These are phyloP conservation scores for Filobasidium uniguttulatum DNA, from an alignment of 1,284 basidiomycete genomes.

Conservation along the genomic window DNA sequence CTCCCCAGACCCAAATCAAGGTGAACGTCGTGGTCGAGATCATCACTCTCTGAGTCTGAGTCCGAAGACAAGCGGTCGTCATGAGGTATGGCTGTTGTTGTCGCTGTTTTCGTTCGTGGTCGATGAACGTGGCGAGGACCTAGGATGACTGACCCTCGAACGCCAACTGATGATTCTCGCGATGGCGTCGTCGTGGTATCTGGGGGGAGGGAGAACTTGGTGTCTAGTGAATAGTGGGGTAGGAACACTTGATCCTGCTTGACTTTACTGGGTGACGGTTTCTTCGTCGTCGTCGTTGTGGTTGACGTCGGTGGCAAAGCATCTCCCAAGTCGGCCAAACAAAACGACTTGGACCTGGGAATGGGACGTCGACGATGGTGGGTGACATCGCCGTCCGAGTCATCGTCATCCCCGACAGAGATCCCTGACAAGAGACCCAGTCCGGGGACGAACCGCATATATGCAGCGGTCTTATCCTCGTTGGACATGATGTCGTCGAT, in stretches of 20 bases:
- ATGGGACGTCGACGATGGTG: background rate
- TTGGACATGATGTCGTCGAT: too few relatives aligned
- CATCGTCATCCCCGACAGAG: slow-evolving; percentile 14
- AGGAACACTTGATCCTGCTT: slow-evolving; percentile 14
- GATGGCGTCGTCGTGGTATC: background rate
- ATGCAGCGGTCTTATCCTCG: slow-evolving; percentile 18
- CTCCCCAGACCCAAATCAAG: slow-evolving; percentile 31
- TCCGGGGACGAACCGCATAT: slow-evolving; percentile 22
- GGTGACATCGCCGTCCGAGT: slow-evolving; percentile 3
- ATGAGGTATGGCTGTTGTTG: background rate
- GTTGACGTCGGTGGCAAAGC: background rate
- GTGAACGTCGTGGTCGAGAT: slow-evolving; percentile 16
- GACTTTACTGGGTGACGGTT: background rate
- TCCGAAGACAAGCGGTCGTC: background rate
- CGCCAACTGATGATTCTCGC: background rate
- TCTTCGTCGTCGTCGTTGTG: background rate
- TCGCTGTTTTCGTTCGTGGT: slow-evolving; percentile 2
- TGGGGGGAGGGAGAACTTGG: slow-evolving; percentile 27
- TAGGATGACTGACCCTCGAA: too few relatives aligned
- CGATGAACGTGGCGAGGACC: too few relatives aligned
- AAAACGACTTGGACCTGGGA: background rate
- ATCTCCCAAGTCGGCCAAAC: background rate
- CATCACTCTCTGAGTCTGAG: too few relatives aligned
- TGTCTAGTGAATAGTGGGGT: slow-evolving; percentile 34
- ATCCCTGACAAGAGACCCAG: slow-evolving; percentile 10